These are phyloP conservation scores for Sarcodon sp. DNA, from an alignment of 768 basidiomycete species.

Conservation along the genomic window DNA sequence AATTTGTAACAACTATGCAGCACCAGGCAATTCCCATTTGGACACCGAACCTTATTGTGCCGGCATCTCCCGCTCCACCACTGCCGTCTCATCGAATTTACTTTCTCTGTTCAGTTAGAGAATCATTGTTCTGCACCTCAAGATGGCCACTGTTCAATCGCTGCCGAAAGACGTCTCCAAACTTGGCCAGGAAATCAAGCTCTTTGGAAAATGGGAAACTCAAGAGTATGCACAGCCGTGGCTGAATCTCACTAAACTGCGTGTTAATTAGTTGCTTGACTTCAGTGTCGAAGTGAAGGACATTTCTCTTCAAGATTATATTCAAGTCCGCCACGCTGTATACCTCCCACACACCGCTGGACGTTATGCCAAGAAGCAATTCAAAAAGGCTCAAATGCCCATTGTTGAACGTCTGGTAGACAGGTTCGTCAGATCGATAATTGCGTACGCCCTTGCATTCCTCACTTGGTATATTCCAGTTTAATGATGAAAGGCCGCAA, in stretches of 20 bases:
- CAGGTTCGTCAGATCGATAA: conserved; percentile 41
- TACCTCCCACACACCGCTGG: conserved; percentile 98
- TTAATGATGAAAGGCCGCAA: conserved; percentile 99
- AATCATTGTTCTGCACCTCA: background rate
- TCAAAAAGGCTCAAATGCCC: conserved; percentile 99
- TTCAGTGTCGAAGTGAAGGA: conserved; percentile 95
- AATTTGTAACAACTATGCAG: too few species aligned
- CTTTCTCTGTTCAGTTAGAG: too few species aligned
- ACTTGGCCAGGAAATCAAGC: conserved; percentile 79
- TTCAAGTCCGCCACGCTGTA: conserved; percentile 96
- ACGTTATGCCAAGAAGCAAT: conserved; percentile 99
- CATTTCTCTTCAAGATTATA: conserved; percentile 98
- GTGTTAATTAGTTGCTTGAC: background rate
- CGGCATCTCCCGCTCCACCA: too few species aligned
- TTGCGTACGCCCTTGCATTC: background rate
- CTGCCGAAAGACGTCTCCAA: conserved; percentile 77
- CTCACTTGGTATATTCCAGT: conserved; percentile 23
- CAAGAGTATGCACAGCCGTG: conserved; percentile 62
- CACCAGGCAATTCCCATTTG: too few species aligned
- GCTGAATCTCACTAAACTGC: conserved; percentile 3
- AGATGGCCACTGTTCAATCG: conserved; percentile 51
- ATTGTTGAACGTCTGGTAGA: conserved; percentile 99
- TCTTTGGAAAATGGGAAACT: conserved; percentile 99
- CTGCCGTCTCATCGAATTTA: too few species aligned
- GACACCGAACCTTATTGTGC: too few species aligned